Base-by-base conservation (phyloP, 345 rosid species). In the Hibiscus mutabilis region DNA sequence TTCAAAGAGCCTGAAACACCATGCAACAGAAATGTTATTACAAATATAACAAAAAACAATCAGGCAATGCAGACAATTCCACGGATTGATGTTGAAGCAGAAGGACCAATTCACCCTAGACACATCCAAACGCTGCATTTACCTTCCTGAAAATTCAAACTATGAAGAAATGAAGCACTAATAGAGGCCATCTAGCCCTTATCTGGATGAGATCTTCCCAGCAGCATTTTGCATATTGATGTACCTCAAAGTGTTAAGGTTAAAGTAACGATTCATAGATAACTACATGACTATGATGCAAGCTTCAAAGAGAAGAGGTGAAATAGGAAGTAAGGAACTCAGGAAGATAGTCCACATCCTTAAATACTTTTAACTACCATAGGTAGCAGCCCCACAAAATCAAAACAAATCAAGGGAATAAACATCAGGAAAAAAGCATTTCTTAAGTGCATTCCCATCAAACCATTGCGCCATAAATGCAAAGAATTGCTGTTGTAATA, bases 151-250 rank as follows among this genome's bases (percentile, higher is more conserved):
- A 81, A 80, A 84, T 84, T 77, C 93, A 92, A 84, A 92, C 83
- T 81, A 88, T 79, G 86, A 86, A 73, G 86, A 89, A 86, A 88
- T 79, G 82, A 84, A 84, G 97, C 86, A 90, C 85, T 80, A 91
- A 82, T 74, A 85, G 83, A 80, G 97, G 89, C 86, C 92, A 92
- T 87, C 90, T 84, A 87, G 92, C 88, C 89, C 87, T 79, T 85
- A 88, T 87, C 86, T 81, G 89, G 89, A 80, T 53, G 90, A 88
- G 87, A 84, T 88, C 97, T 92, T 95, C 96, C 86, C 90, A 84
- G 96, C 94, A 86, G 99, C 90, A 89, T 80, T 87, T 92, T 86
- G 90, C 88, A 84, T 79, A 89, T 85, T 82, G 96, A 87, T 79
- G 86, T 83, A 85, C 87, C 84, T 81, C 97, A 75, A 27, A 82